These are phyloP conservation scores for Acacia melanoxylon DNA, from an alignment of 306 rosid genomes.

Conservation along the genomic window DNA sequence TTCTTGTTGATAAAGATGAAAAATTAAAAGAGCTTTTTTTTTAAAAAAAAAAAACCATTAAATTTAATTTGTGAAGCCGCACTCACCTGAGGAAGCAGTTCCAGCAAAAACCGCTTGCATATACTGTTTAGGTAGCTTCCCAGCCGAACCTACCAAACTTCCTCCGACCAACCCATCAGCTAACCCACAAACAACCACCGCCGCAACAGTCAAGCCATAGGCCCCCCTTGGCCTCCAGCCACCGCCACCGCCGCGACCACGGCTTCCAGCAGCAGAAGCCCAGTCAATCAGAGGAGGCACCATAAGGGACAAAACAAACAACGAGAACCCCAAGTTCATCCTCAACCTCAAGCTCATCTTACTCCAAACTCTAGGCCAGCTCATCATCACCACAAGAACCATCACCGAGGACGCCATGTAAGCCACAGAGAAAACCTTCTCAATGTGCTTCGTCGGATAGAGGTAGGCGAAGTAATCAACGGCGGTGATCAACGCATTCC, in stretches of 20 bases:
- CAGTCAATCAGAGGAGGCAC: slow-evolving; percentile 71
- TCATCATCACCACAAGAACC: slow-evolving; percentile 59
- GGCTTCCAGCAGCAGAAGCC: slow-evolving; percentile 27
- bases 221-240: slow-evolving; percentile 33
- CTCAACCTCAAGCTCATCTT: slow-evolving; percentile 54
- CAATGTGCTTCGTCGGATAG: slow-evolving; percentile 70
- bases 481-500: slow-evolving; percentile 97
- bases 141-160: slow-evolving; percentile 93
- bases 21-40: no score
- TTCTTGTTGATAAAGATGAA: neutral
- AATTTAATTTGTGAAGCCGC: neutral
- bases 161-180: slow-evolving; percentile 88
- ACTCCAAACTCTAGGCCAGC: slow-evolving; percentile 62
- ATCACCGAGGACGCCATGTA: slow-evolving; percentile 72
- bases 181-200: slow-evolving; percentile 51
- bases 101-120: slow-evolving; percentile 99
- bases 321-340: slow-evolving; percentile 60
- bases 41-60: neutral
- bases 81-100: slow-evolving; percentile 87
- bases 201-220: slow-evolving; percentile 34
- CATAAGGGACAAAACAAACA: slow-evolving; percentile 66
- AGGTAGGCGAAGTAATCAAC: slow-evolving; percentile 83
- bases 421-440: slow-evolving; percentile 85
- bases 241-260: slow-evolving; percentile 11
- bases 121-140: slow-evolving; percentile 79